Base-by-base conservation (phyloP, 1,284 basidiomycete species). In the Ceratobasidium sp. region DNA sequence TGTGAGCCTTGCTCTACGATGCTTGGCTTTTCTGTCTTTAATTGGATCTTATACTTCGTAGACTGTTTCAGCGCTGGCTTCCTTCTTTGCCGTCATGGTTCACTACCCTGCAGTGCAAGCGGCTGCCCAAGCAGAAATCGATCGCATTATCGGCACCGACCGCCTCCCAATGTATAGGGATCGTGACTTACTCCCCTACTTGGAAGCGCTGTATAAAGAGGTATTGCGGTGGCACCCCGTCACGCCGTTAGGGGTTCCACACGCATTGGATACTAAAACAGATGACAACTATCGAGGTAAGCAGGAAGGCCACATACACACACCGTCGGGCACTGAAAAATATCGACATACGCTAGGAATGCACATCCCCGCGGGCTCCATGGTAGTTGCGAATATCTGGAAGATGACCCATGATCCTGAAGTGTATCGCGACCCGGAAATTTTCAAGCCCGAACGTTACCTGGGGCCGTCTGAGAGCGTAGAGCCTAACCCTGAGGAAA, bases 21-120 rank as follows among this genome's bases (percentile, higher is more conserved):
- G 29, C 27, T 41, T 22, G 6, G n/a, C n/a, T n/a, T n/a, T 9
- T 9, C 3, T 14, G 33, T 11, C n/a, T 17, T n/a, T 54, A 33
- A 41, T 29, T 60, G 45, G 60, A 50, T 15, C 9, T 41, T 8
- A 17, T 41, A 11, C 11, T 51, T 45, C 19, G 1, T 29, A 75
- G 73, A 67, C 73, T 9, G 56, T 48, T 27, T 53, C 73, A 29
- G 63, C 73, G 3, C 41, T 76, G 2, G 50, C 71, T 8, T 45
- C 36, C n/a, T 76, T 76, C 44, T 60, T 76, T 24, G 29, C 57
- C 15, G 22, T 51, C 9, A 76, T 76, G 75, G 45, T 78, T 76
- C 5, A 69, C 57, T 22, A 75, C 50, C 72, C 74, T 75, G n/a
- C 54, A 64, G 47, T 74, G 14, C 72, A 74, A 41, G 27, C 3